These are phyloP conservation scores for Corylus americana DNA, from an alignment of 306 rosid species.

Conservation along the genomic window DNA sequence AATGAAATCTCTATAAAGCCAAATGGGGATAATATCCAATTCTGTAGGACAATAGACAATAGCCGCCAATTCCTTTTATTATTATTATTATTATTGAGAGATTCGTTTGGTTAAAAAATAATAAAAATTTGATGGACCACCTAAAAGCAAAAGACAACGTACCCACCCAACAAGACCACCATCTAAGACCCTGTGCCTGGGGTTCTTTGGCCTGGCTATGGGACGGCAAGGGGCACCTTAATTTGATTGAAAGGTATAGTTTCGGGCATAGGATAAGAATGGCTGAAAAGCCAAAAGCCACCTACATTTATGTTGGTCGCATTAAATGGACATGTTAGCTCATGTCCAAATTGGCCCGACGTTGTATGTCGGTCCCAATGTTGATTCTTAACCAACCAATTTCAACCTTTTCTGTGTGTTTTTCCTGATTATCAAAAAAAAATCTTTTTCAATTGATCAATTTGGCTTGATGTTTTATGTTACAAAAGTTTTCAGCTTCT, in stretches of 20 bases:
- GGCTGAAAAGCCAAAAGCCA: constrained; percentile 19
- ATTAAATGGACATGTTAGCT: constrained; percentile 12
- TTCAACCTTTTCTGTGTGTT: no score
- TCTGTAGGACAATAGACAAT: neutral
- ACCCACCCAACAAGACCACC: neutral
- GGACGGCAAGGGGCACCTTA: constrained; percentile 25
- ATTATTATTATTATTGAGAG: no score
- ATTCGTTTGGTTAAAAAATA: neutral
- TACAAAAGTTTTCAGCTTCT: no score
- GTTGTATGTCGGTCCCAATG: constrained; percentile 50
- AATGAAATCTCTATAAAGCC: neutral
- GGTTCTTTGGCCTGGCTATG: neutral
- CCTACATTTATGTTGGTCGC: constrained; percentile 17
- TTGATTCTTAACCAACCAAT: constrained; percentile 37
- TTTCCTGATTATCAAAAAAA: no score
- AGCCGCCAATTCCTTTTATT: no score
- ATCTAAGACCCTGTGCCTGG: neutral
- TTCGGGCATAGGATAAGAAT: constrained; percentile 30
- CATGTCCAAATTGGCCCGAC: constrained; percentile 29
- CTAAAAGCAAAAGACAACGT: neutral
- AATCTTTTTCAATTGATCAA: no score
- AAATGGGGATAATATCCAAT: neutral
- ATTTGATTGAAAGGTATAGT: constrained; percentile 23
- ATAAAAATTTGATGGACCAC: constrained; percentile 12
- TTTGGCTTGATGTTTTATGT: no score